Evolutionary conservation across 2,329 filamentous ascomycete species (phyloP), one percentile per base, ranked within the genome.

Genomic region (Apiospora phragmitis): DNA sequence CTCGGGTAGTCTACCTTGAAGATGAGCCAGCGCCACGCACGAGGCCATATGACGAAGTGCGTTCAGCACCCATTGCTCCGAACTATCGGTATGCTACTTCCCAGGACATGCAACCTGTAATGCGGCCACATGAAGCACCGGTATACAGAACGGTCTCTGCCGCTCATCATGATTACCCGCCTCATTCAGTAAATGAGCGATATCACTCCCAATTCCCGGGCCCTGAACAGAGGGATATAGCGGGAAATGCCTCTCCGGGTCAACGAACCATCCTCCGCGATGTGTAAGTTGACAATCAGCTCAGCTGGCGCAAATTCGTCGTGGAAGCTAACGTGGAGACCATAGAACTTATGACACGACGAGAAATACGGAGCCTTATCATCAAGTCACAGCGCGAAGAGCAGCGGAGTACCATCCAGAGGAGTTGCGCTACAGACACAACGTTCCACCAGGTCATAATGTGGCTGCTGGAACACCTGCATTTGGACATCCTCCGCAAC

Each of bases 1-100:
- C 65, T 42, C 38, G 65, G n/a, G 41, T 67, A 45, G 41, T 67
- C 38, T 67, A 67, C 65, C 14, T 67, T 43, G 65, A 67, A n/a
- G 55, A 62, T 29, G 38, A 43, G 65, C 65, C 65, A 18, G 1
- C 42, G 26, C 38, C 26, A 21, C 55, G 55, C 32, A n/a, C 55
- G 32, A 62, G 55, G 32, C 55, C 32, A 14, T 62, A 62, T 24
- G 55, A 38, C 4, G 55, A 62, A 24, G 32, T 62, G 21, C 55
- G 55, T 9, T 18, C 51, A 21, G 51, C 51, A 14, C 51, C 26
- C 26, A 21, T 32, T 32, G 18, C 32, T 6, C 32, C 55, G 18
- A 38, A 18, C 32, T 38, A 38, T 62, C 55, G 55, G 32, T 62
- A 62, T 38, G 55, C 18, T 38, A 21, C 29, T 62, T 38, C 55